Evolutionary conservation across 2,329 filamentous ascomycete genomes (phyloP), one percentile per base, ranked within the genome.

Genomic region (Aureobasidium mangrovei): DNA sequence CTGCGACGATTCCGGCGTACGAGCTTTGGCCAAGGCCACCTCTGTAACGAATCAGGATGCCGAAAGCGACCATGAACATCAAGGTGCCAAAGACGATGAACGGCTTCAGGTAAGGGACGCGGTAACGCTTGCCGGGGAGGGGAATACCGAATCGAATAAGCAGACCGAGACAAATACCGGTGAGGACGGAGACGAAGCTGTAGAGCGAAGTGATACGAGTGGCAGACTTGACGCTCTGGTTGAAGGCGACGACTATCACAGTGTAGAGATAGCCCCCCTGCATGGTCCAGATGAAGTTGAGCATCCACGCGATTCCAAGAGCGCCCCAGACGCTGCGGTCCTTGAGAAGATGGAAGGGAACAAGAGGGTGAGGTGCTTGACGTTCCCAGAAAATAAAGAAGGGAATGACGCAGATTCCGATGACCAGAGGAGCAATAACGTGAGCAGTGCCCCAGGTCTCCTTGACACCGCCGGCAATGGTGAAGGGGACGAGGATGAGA

Each of bases 401-500:
- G 6, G 69, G 61, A 38, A 74, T 65, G 24, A 67, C 58, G 3
- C 66, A 38, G 48, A 71, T 56, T 6, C 70, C 70, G 9, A 72
- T 57, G 18, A 73, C 64, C 10, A 72, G 64, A 62, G 71, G 69
- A 56, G 66, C 66, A 58, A 74, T 70, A 59, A 75, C 71, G 57
- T 67, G 67, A 3, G 60, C 59, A 2, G 67, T 67, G 4, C 62
- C 60, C 70, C 71, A 74, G 26, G 61, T 60, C 0, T 63, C 18
- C 56, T 64, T 24, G 10, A 63, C 62, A 56, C 67, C 69, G 12
- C 54, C 63, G 47, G 61, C 62, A 18, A 89, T 73, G 10, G 74
- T 82, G 65, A 90, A 82, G 1, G 85, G 83, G 4, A 90, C 76
- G n/a, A 89, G 72, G 63, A 89, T 81, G 10, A 87, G 69, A 0